Base-by-base conservation (phyloP, 306 rosid genomes). In the Glycine tomentella region DNA sequence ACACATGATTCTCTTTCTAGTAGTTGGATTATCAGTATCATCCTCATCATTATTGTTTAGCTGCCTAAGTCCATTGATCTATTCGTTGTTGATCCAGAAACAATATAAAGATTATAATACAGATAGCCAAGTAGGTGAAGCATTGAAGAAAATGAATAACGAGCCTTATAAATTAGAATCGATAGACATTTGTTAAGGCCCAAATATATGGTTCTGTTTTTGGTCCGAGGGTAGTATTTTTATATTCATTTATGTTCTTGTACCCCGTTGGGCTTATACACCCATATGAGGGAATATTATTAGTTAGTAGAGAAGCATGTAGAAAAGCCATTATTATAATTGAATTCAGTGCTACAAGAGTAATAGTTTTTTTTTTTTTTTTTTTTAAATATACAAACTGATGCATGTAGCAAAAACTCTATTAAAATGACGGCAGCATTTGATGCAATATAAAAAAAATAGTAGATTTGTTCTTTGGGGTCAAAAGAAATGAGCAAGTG, bases 1-100 rank as follows among this genome's bases (percentile, higher is more conserved):
- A 64, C 76, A 53, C 16, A 38, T 48, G 68, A 2, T 70, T 75
- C 67, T 82, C 73, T 75, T 55, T 83, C 82, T 13, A 52, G 79
- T 80, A 48, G 84, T 80, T 83, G 44, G 77, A 80, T 71, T 71
- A 76, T 74, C 84, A 40, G 52, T 71, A 64, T 79, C 78, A 70
- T 69, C 46, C 16, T 78, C 45, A 25, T 62, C 78, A 52, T 82
- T 82, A 79, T 68, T 86, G 84, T 74, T 74, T 82, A 85, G 75
- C 75, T 73, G 75, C 46, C 57, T 68, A 59, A 74, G 72, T 84
- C 48, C 78, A 73, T 72, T 49, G 66, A 15, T 56, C 56, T 72
- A 72, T 57, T 76, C n/a, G 4, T 20, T 56, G 12, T 72, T 48
- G 36, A 63, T 52, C 15, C 9, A 6, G 9, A 57, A 33, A 49